These are phyloP conservation scores for Candida tibetensis DNA, from an alignment of 805 yeast genomes.

Conservation along the genomic window DNA sequence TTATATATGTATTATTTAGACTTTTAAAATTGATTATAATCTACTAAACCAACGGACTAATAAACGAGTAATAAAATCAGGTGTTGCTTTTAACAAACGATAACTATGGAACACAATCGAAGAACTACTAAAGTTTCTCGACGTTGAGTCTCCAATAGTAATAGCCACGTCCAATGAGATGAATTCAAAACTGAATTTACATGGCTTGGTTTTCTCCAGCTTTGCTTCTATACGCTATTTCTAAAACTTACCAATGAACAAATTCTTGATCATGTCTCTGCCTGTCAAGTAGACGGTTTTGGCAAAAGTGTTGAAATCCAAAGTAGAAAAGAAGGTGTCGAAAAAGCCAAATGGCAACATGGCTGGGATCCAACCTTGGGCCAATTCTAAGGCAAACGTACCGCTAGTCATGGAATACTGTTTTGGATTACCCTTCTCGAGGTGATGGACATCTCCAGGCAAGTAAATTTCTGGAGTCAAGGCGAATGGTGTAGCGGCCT, in stretches of 20 bases:
- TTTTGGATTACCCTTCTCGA: slow-evolving; percentile 67
- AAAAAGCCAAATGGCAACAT: slow-evolving; percentile 96
- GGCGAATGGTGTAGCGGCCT: slow-evolving; percentile 66
- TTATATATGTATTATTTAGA: too few species aligned
- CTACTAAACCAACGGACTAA: too few species aligned
- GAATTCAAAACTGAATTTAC: too few species aligned
- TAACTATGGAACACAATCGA: too few species aligned
- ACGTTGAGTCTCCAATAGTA: too few species aligned
- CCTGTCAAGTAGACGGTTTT: slow-evolving; percentile 76
- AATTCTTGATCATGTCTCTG: slow-evolving; percentile 68
- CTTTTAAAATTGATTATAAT: too few species aligned
- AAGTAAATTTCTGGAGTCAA: slow-evolving; percentile 64
- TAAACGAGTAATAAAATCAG: too few species aligned
- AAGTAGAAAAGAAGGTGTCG: slow-evolving; percentile 74
- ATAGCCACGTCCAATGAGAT: too few species aligned
- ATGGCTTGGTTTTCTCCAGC: too few species aligned
- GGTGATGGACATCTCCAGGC: slow-evolving; percentile 87
- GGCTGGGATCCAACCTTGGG: slow-evolving; percentile 98
- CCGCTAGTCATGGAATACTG: slow-evolving; percentile 86
- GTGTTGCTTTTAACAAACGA: too few species aligned
- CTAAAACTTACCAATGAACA: slow-evolving; percentile 68
- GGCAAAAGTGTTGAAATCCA: slow-evolving; percentile 67
- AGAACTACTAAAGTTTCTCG: too few species aligned
- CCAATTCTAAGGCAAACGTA: slow-evolving; percentile 86
- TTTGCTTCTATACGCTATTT: too few species aligned